phyloP scores from a whole-genome alignment of 2,329 filamentous ascomycete genomes.

The Claviceps sp. region DNA sequence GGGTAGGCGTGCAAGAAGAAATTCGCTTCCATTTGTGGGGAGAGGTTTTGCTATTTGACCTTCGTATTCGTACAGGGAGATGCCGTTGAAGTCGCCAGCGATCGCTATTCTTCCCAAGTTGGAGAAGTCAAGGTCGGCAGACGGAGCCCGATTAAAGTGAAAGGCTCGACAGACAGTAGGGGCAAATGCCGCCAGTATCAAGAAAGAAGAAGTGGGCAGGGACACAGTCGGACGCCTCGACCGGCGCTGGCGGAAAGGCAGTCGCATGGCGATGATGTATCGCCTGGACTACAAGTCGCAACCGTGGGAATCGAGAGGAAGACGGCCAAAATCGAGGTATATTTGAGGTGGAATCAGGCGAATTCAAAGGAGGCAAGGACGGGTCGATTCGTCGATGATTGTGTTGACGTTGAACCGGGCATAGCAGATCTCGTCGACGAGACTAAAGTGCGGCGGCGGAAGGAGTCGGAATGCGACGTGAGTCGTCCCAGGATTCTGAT shows the following conservation, averaged over 20 bases:
- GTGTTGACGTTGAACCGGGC: conserved; percentile 1
- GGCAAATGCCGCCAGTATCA: conserved; percentile 28
- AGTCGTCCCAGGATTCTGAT: too few relatives aligned
- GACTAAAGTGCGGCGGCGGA: not conserved
- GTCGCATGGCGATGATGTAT: conserved; percentile 31
- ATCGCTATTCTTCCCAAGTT: conserved; percentile 72
- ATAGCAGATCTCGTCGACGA: conserved; percentile 3
- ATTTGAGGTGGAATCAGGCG: not conserved
- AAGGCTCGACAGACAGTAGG: conserved; percentile 34
- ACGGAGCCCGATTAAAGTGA: conserved; percentile 47
- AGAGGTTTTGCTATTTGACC: conserved; percentile 60
- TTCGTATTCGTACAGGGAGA: conserved; percentile 78
- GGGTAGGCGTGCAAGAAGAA: conserved; percentile 68
- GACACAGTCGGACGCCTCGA: conserved; percentile 23
- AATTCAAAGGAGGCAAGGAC: not conserved
- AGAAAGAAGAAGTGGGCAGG: conserved; percentile 17
- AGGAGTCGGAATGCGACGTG: not conserved
- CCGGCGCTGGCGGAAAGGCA: conserved; percentile 28
- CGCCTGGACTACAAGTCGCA: conserved; percentile 4
- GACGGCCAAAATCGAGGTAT: not conserved
- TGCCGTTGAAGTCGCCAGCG: conserved; percentile 77
- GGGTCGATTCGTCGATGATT: not conserved
- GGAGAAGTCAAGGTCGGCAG: conserved; percentile 63
- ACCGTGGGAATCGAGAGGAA: not conserved
- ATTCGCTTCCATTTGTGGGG: conserved; percentile 64